Evolutionary conservation across 1,284 basidiomycete genomes (phyloP).

Genomic region (Lignosus rhinocerotis): DNA sequence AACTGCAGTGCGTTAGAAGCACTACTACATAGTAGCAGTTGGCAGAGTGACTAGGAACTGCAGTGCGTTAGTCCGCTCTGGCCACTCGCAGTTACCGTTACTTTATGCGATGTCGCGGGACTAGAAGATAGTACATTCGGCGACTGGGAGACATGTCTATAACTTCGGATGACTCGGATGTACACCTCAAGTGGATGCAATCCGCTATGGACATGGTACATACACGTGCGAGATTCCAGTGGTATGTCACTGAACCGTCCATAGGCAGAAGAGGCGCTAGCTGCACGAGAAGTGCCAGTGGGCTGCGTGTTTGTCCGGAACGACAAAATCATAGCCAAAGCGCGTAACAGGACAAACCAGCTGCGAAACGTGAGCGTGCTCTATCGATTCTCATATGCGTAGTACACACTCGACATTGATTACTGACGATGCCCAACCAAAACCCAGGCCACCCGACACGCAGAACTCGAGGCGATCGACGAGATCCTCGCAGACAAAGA

Average conservation of each 20-base stretch:
- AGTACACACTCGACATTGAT: not conserved
- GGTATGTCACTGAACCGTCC: not conserved
- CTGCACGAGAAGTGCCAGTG: constrained; percentile 90
- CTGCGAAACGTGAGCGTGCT: constrained; percentile 73
- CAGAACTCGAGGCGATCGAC: constrained; percentile 97
- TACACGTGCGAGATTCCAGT: not conserved
- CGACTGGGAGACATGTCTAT: no score
- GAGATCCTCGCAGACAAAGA: constrained; percentile 70
- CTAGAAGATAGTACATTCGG: no score
- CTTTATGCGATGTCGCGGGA: no score
- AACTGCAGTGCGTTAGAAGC: no score
- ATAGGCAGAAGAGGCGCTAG: constrained; percentile 84
- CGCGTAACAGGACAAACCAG: constrained; percentile 94
- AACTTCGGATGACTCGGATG: not conserved
- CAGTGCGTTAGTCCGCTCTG: no score
- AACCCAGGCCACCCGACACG: constrained; percentile 89
- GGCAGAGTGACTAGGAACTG: no score
- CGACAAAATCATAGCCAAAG: constrained; percentile 76
- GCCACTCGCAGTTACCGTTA: no score
- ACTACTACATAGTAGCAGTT: no score
- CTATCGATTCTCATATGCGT: not conserved
- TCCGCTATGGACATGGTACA: constrained; percentile 24
- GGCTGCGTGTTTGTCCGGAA: constrained; percentile 94
- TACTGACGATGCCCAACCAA: not conserved
- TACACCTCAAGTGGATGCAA: constrained; percentile 28